Conservation (phyloP, 345 rosid species). For the Populus davidiana region DNA sequence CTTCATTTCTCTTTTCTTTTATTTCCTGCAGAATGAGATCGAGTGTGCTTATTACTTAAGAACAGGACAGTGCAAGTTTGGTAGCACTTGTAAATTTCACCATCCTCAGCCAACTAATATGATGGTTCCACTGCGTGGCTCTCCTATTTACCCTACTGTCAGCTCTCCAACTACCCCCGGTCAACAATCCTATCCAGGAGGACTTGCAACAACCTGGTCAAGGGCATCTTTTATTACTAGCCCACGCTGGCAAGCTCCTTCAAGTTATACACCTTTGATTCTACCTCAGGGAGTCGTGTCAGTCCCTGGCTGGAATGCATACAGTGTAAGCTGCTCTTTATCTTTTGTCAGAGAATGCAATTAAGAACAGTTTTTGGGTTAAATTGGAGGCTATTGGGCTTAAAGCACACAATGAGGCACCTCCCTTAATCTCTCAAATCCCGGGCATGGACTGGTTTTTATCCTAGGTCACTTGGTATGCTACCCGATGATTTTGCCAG, state of each 20-base stretch:
- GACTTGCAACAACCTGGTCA: constrained; percentile 66
- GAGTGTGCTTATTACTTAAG: constrained; percentile 93
- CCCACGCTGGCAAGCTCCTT: constrained; percentile 97
- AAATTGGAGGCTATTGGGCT: neutral
- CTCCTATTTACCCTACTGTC: constrained; percentile 68
- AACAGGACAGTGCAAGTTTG: constrained; percentile 97
- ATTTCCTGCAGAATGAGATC: constrained; percentile 61
- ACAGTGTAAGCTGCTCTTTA: constrained; percentile 53
- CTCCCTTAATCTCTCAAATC: neutral
- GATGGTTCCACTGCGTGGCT: constrained; percentile 71
- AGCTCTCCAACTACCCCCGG: constrained; percentile 69
- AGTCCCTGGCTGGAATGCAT: constrained; percentile 89
- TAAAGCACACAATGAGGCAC: neutral
- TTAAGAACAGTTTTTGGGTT: neutral
- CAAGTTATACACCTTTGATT: constrained; percentile 71
- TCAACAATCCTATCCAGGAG: constrained; percentile 73
- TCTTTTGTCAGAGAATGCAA: constrained; percentile 1
- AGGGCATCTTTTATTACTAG: constrained; percentile 84
- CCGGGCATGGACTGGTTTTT: neutral
- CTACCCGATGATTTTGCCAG: neutral
- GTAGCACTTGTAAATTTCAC: constrained; percentile 89
- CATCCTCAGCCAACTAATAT: constrained; percentile 88
- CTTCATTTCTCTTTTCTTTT: constrained; percentile 1
- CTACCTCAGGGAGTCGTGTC: constrained; percentile 89
- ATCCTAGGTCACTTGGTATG: neutral